A percentile compares a stretch with the other conserved stretches of the same genome.
Conservation (phyloP, 2,329 filamentous ascomycete species). For the Trichoderma simmonsii region DNA sequence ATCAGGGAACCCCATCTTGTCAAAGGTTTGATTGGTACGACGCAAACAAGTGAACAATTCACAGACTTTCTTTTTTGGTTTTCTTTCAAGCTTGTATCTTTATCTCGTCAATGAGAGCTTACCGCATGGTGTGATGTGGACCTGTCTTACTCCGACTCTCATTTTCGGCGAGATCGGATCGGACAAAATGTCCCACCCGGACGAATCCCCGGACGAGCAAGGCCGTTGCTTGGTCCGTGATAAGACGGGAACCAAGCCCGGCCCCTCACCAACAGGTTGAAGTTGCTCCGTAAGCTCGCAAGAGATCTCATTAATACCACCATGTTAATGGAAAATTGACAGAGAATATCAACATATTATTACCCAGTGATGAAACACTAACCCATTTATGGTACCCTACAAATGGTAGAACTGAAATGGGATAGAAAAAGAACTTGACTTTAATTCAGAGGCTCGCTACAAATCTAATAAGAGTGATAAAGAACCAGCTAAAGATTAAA, state of each 20-base stretch:
- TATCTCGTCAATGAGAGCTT: background rate
- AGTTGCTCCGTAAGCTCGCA: background rate
- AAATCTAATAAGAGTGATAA: background rate
- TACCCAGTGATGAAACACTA: background rate
- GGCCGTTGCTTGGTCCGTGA: background rate
- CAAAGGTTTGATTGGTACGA: background rate
- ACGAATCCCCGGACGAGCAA: background rate
- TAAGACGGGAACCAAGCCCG: background rate
- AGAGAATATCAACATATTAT: background rate
- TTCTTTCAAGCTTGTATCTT: background rate
- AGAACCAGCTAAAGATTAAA: background rate
- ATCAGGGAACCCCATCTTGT: background rate
- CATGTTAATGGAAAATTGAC: background rate
- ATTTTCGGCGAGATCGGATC: constrained; percentile 9
- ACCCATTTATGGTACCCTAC: background rate
- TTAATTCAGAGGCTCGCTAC: background rate
- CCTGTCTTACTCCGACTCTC: background rate
- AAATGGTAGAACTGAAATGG: background rate
- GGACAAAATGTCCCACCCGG: background rate
- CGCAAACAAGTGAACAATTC: background rate
- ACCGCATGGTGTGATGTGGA: background rate
- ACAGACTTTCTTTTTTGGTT: too few species aligned
- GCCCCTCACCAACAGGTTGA: background rate
- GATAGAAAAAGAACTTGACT: background rate
- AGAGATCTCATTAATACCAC: background rate